Evolutionary conservation across 1,284 basidiomycete species (phyloP).

Genomic region (Sanghuangporus weigelae): DNA sequence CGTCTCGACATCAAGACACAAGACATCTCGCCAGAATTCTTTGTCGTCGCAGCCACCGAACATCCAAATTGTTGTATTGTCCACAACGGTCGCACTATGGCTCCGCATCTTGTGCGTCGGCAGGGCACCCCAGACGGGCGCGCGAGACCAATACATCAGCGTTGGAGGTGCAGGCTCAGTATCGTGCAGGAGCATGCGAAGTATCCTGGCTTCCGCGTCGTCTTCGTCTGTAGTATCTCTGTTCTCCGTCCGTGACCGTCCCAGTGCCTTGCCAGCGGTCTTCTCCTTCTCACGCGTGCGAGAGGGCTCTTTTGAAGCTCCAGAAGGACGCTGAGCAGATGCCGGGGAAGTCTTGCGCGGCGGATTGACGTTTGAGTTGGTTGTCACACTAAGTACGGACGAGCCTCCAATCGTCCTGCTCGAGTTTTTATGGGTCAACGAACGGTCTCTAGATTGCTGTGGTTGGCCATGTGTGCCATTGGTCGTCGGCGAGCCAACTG

Average conservation of each 20-base stretch:
- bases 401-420: slow-evolving; percentile 13
- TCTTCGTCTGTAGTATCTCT: slow-evolving; percentile 2
- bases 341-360: slow-evolving; percentile 7
- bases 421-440: slow-evolving; percentile 16
- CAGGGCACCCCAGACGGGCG: slow-evolving; percentile 73
- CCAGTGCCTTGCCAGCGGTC: background rate
- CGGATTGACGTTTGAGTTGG: background rate
- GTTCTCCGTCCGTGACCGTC: background rate
- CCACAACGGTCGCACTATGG: slow-evolving; percentile 81
- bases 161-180: slow-evolving; percentile 50
- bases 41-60: slow-evolving; percentile 87
- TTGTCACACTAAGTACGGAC: background rate
- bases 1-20: slow-evolving; percentile 86
- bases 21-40: slow-evolving; percentile 72
- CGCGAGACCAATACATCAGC: slow-evolving; percentile 83
- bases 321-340: slow-evolving; percentile 2
- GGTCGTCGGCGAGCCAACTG: background rate
- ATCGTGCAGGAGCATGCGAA: slow-evolving; percentile 40
- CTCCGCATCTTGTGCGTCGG: slow-evolving; percentile 77
- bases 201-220: slow-evolving; percentile 5
- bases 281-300: slow-evolving; percentile 11
- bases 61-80: slow-evolving; percentile 72
- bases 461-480: background rate
- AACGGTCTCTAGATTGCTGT: slow-evolving; percentile 5
- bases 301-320: slow-evolving; percentile 6